phyloP scores from a whole-genome alignment of 805 yeast species.

The Schwanniomyces sp. region DNA sequence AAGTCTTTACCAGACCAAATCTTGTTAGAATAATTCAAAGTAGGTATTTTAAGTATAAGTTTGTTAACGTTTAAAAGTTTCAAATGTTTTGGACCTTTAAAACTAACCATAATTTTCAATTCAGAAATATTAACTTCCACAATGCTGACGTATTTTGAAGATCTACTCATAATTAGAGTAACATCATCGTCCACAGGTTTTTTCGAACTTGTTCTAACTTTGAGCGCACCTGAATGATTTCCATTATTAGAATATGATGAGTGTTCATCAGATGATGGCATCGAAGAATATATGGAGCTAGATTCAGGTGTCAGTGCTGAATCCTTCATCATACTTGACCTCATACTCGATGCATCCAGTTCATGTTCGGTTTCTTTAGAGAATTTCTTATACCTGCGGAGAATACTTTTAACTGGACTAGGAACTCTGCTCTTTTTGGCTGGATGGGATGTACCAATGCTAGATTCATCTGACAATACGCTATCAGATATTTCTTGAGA shows the following conservation, averaged over 20 bases:
- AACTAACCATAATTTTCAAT: constrained; percentile 59
- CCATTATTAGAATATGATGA: constrained; percentile 1
- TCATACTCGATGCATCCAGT: background rate
- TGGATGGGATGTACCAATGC: background rate
- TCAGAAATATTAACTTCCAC: constrained; percentile 34
- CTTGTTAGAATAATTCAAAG: constrained; percentile 41
- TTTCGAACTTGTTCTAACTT: constrained; percentile 5
- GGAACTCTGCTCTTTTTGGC: constrained; percentile 4
- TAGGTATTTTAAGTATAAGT: constrained; percentile 66
- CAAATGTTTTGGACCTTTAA: constrained; percentile 69
- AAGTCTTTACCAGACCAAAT: constrained; percentile 72
- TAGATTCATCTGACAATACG: background rate
- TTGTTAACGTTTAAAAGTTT: constrained; percentile 77
- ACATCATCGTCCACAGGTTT: constrained; percentile 31
- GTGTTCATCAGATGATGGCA: constrained; percentile 6
- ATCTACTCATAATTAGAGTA: constrained; percentile 40
- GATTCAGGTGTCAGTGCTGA: background rate
- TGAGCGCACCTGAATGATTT: background rate
- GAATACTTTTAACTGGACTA: background rate
- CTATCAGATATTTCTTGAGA: constrained; percentile 1
- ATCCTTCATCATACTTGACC: background rate
- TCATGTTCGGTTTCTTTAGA: background rate
- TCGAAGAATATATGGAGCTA: constrained; percentile 2
- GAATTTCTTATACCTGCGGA: background rate
- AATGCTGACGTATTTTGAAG: constrained; percentile 42